phyloP scores from a whole-genome alignment of 768 basidiomycete genomes.

The Mrakia frigida region DNA sequence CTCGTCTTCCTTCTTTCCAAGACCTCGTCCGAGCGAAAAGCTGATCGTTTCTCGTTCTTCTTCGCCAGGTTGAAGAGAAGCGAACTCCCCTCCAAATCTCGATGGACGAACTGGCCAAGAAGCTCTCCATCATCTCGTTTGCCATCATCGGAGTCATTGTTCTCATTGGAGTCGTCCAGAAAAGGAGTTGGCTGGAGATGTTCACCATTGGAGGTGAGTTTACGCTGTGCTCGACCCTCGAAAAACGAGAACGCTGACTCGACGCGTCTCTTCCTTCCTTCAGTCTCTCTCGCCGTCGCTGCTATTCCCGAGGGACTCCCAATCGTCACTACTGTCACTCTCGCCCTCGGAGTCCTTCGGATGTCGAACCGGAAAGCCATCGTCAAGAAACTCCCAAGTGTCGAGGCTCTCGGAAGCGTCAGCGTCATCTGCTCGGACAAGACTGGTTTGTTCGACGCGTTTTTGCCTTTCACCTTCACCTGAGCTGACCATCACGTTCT shows the following conservation, averaged over 20 bases:
- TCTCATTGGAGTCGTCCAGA: constrained; percentile 78
- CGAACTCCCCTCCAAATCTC: constrained; percentile 84
- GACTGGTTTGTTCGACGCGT: constrained; percentile 57
- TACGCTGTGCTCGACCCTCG: background rate
- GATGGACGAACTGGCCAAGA: constrained; percentile 96
- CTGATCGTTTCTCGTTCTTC: constrained; percentile 3
- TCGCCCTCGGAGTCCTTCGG: constrained; percentile 85
- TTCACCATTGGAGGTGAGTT: constrained; percentile 91
- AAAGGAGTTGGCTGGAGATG: constrained; percentile 90
- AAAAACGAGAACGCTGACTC: background rate
- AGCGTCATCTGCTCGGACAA: constrained; percentile 99
- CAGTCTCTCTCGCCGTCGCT: constrained; percentile 96
- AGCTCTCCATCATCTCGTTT: constrained; percentile 82
- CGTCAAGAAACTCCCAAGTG: constrained; percentile 92
- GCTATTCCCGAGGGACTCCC: constrained; percentile 96
- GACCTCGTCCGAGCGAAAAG: background rate
- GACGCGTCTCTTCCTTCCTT: background rate
- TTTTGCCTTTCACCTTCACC: background rate
- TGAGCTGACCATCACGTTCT: background rate
- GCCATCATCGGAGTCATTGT: constrained; percentile 92
- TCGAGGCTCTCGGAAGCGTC: constrained; percentile 87
- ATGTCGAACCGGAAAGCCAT: constrained; percentile 95
- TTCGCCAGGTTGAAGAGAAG: constrained; percentile 65
- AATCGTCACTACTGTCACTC: constrained; percentile 93
- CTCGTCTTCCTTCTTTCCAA: constrained; percentile 3